Evolutionary conservation across 495 filamentous ascomycete species (phyloP), one percentile per base, ranked within the genome.

Genomic region (Podospora appendiculata): DNA sequence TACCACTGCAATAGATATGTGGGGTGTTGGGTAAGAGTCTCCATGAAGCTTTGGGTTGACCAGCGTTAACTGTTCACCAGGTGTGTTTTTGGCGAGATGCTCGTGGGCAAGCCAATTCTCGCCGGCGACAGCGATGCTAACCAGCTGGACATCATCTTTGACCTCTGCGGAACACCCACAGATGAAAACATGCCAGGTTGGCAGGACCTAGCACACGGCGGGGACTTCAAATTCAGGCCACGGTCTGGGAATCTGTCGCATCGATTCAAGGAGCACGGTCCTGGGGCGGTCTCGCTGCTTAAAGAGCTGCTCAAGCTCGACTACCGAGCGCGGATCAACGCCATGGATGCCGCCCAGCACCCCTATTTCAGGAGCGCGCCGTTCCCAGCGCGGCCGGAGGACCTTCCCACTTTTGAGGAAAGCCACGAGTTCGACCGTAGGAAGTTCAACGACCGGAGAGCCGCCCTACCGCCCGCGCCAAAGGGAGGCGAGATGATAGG

Each of bases 61-160:
- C 25, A 19, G 34, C 25, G 39, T 38, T 32, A 47, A 33, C 46
- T 48, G n/a, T 16, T 48, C 25, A 10, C 6, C 11, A 92, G 89
- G 32, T 96, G 93, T 64, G 90, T 99, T 10, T 96, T 99, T 66
- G 93, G 90, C 33, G 93, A 99, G 68, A 99, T 99, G 93, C 87
- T 97, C 54, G 84, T 88, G 58, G 83, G 90, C 46, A 95, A 89
- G 63, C 93, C 93, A 0, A 96, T 99, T 44, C 79, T 99, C 19
- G 82, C 89, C 3, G 93, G 93, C 4, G 88, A 82, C 50, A 94
- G 86, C 61, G 93, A 99, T 63, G 69, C 80, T 6, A 87, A 97
- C 61, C 93, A 99, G 69, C 81, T 90, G 40, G 82, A 93, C 11
- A 80, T 92, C 45, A 95, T 97, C 49, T 99, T 95, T 60, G 84